Evolutionary conservation across 805 yeast genomes (phyloP).

Genomic region (Sporopachydermia quercuum): DNA sequence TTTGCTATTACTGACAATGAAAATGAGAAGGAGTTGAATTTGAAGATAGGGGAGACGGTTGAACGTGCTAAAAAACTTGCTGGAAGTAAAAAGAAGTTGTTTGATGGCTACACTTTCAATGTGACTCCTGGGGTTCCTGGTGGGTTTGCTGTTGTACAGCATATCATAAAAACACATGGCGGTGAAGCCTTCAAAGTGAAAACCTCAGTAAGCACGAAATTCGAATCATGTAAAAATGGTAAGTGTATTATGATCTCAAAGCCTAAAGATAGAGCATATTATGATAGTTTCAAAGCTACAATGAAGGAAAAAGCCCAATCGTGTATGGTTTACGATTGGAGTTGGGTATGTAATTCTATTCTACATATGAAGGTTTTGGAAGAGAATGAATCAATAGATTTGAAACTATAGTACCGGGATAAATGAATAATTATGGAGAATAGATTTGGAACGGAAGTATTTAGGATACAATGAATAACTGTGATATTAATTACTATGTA

Average conservation of each 20-base stretch:
- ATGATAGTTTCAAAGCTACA: conserved; percentile 5
- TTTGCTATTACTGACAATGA: conserved; percentile 21
- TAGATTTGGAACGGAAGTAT: no score
- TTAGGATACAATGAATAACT: no score
- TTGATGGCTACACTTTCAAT: conserved; percentile 34
- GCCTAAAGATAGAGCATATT: conserved; percentile 8
- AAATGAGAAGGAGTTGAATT: conserved; percentile 17
- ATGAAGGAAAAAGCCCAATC: conserved; percentile 3
- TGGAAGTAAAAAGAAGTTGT: conserved; percentile 21
- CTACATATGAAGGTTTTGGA: conserved; percentile 5
- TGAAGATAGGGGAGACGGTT: conserved; percentile 9
- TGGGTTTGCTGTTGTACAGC: conserved; percentile 37
- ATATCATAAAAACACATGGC: conserved; percentile 51
- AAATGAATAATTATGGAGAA: no score
- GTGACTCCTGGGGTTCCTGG: conserved; percentile 47
- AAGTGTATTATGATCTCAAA: conserved; percentile 9
- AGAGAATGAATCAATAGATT: not conserved
- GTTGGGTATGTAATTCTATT: conserved; percentile 7
- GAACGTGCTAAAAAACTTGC: conserved; percentile 9
- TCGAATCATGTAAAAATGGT: conserved; percentile 4
- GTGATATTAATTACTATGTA: no score
- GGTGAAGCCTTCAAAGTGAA: conserved; percentile 19
- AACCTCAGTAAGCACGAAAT: conserved; percentile 10
- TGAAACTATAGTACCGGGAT: no score
- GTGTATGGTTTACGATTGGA: not conserved